Percentiles rank a stretch among this genome's conserved stretches.
phyloP scores from a whole-genome alignment of 2,329 filamentous ascomycete genomes.

The Scopulariopsis brevicaulis region DNA sequence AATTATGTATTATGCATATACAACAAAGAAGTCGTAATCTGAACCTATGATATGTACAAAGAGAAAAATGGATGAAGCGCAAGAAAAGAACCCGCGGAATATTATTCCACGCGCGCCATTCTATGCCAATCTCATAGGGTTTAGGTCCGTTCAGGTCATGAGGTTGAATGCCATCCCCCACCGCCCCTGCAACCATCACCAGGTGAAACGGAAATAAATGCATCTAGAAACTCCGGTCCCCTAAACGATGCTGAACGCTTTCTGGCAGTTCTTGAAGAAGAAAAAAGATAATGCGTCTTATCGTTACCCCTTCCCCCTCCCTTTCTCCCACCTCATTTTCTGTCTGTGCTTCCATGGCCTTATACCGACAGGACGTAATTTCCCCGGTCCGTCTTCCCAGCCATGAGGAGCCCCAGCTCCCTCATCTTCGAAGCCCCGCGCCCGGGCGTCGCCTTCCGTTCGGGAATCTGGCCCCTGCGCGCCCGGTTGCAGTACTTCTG shows the following conservation, averaged over 20 bases:
- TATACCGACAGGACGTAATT: constrained; percentile 70
- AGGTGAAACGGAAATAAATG: no score
- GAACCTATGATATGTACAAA: no score
- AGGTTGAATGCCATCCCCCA: no score
- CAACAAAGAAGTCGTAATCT: background rate
- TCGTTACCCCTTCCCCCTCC: background rate
- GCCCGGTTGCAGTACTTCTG: constrained; percentile 82
- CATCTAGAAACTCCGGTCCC: no score
- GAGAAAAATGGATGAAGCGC: no score
- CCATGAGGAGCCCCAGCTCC: constrained; percentile 73
- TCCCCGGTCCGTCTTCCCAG: constrained; percentile 62
- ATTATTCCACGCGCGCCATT: background rate
- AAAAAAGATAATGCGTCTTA: background rate
- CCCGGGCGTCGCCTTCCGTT: constrained; percentile 63
- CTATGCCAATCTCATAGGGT: background rate
- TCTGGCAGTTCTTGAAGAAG: no score
- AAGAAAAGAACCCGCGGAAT: no score
- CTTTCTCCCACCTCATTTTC: background rate
- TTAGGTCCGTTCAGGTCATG: background rate
- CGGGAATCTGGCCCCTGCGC: constrained; percentile 51
- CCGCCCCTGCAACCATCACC: no score
- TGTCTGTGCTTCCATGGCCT: background rate
- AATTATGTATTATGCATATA: background rate
- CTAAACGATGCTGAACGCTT: no score
- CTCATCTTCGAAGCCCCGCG: constrained; percentile 86